These are phyloP conservation scores for Calonectria crousiana DNA, from an alignment of 2,329 filamentous ascomycete species.

Conservation along the genomic window DNA sequence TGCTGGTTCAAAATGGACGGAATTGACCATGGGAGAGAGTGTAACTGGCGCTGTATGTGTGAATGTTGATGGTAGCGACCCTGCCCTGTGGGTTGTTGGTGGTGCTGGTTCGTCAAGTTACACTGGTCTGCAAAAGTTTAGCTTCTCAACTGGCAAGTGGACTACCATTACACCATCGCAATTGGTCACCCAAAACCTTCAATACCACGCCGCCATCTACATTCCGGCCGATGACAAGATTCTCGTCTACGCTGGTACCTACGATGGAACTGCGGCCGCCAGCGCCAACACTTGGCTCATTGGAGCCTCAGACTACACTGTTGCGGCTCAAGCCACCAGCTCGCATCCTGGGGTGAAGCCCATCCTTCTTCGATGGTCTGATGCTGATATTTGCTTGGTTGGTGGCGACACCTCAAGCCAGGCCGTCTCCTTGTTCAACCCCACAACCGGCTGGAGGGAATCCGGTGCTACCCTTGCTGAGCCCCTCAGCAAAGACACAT, in stretches of 20 bases:
- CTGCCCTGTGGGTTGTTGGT: constrained; percentile 85
- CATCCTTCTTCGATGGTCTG: constrained; percentile 80
- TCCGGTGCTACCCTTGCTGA: constrained; percentile 73
- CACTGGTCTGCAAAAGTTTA: constrained; percentile 79
- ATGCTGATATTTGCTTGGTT: constrained; percentile 77
- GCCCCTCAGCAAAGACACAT: constrained; percentile 69
- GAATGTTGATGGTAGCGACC: constrained; percentile 60
- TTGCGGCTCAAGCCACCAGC: constrained; percentile 69
- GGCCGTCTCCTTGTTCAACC: constrained; percentile 79
- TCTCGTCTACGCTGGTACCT: constrained; percentile 83
- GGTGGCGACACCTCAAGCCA: constrained; percentile 75
- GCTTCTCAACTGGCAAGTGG: constrained; percentile 67
- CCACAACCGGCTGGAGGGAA: constrained; percentile 72
- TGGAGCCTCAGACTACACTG: constrained; percentile 69
- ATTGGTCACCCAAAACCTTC: constrained; percentile 74
- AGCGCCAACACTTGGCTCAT: constrained; percentile 85
- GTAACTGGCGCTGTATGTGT: constrained; percentile 85
- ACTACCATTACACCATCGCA: constrained; percentile 57
- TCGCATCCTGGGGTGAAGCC: constrained; percentile 76
- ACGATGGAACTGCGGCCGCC: constrained; percentile 66
- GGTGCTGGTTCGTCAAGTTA: constrained; percentile 73
- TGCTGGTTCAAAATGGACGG: constrained; percentile 78
- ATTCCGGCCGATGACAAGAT: constrained; percentile 78
- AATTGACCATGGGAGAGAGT: constrained; percentile 72
- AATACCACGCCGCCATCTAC: constrained; percentile 82